Evolutionary conservation across 192 early-diverging fungal species (phyloP), one percentile per base, ranked within the genome.

Genomic region (Umbelopsis ramanniana): DNA sequence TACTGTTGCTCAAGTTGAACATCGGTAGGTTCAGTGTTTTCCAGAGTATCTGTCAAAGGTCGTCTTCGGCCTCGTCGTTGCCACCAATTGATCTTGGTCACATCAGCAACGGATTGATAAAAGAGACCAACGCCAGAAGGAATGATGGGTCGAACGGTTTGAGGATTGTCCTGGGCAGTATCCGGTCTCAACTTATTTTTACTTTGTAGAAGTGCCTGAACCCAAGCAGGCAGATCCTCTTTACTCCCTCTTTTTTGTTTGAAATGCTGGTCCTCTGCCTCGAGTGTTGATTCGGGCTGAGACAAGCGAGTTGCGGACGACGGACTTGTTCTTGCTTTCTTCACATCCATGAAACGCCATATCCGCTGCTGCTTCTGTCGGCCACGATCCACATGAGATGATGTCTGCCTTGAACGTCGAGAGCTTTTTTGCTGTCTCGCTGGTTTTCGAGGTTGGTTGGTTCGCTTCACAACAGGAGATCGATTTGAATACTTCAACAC

Each of bases 31-130:
- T 63, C 57, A 14, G 57, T 37, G 33, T 63, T 63, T 35, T 63
- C 57, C 14, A 63, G 26, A 1, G 26, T 14, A 37, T 63, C 57
- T 2, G 12, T 63, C 33, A 37, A 19, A 15, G 12, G 11, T 63
- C 29, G 57, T 17, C 57, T 29, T 17, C 33, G 33, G 5, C 57
- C 57, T 38, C 15, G 29, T 63, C 57, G 26, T 26, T 63, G 57
- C 57, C 57, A 63, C 57, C 57, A 63, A n/a, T 63, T 63, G 0
- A 63, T 33, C 14, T 37, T 63, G 19, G 57, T 63, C 57, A 63
- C 57, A 35, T 63, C 57, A 3, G 57, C 26, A 29, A 63, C 33
- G 26, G 57, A 63, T 10, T 35, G 57, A 37, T 63, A 63, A 63
- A 63, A 63, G 15, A 11, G 57, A 15, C 57, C 57, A 63, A 63